Base-by-base conservation (phyloP, 352 stramenopile genomes). In the Globisporangium mamillatum region DNA sequence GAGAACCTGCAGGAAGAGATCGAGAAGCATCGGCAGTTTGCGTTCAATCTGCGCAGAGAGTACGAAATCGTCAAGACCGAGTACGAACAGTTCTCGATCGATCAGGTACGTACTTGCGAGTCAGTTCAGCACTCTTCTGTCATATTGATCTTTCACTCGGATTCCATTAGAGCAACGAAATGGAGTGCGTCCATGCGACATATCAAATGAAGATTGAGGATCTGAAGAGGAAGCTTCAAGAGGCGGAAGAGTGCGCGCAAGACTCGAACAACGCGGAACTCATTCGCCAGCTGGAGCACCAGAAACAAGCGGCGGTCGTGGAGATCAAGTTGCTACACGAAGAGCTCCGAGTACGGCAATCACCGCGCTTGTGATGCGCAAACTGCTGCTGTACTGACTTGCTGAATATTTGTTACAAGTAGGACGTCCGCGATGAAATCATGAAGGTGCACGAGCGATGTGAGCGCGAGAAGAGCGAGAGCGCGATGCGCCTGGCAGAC, bases 61-160 rank as follows among this genome's bases (percentile, higher is more conserved):
- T 89, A 82, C 67, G 89, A 96, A 64, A 70, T 91, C 7, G 60
- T 96, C 24, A 94, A 94, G 72, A 88, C 87, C 34, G 88, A 94
- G 76, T 93, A 92, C 77, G 88, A 94, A 59, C 85, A 94, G 74
- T 93, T 82, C 66, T 79, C 84, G 0, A 78, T 91, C 29, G 82
- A 94, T 55, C 86, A 94, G 69, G 82, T 87, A 24, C 12, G 70
- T 32, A 5, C 38, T 46, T 20, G 7, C 16, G 32, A 66, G 22
- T 24, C 22, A 24, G 27, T 32, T 3, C 36, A 44, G 10, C 9
- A 44, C 36, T 18, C 38, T 48, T 48, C 38, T 16, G 38, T 14
- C 38, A 48, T 48, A 48, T 22, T 46, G 2, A 44, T 29, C 1
- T 25, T 22, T 9, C 16, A 4, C 18, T 10, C 24, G 12, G 2